Conservation (phyloP, 1,284 basidiomycete genomes). For the Cerrena zonata region DNA sequence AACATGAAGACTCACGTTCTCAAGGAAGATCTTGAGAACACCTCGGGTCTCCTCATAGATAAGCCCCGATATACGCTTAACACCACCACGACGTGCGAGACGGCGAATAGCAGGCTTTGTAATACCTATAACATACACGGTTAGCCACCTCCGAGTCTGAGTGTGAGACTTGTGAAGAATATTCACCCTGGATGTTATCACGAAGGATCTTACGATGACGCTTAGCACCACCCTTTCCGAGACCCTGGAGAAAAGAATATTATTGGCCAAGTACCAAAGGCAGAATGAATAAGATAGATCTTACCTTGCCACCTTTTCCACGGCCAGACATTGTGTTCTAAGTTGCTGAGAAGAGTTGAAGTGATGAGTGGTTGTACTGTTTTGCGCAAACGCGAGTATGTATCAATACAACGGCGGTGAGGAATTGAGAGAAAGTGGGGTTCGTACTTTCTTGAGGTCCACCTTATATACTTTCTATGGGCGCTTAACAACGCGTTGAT, state of each 20-base stretch:
- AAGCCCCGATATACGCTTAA: conserved; percentile 89
- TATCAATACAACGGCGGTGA: conserved; percentile 5
- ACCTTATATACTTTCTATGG: conserved; percentile 8
- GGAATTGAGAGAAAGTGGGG: conserved; percentile 2
- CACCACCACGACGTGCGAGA: conserved; percentile 90
- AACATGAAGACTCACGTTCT: conserved; percentile 47
- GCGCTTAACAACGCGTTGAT: conserved; percentile 6
- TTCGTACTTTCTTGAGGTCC: background rate
- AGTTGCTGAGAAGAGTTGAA: conserved; percentile 6
- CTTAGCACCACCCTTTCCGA: conserved; percentile 49
- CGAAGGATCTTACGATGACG: conserved; percentile 63
- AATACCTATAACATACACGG: conserved; percentile 30
- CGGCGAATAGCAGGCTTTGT: conserved; percentile 74
- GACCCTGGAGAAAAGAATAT: conserved; percentile 35
- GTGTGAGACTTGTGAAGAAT: background rate
- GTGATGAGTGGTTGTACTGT: no score
- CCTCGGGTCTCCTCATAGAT: conserved; percentile 94
- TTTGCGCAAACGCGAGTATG: conserved; percentile 1
- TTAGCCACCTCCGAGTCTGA: background rate
- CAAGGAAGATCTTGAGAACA: conserved; percentile 90
- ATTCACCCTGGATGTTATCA: conserved; percentile 64
- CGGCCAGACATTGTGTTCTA: conserved; percentile 51
- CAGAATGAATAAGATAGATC: conserved; percentile 1
- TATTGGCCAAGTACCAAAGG: conserved; percentile 13
- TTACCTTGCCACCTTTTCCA: conserved; percentile 56